Base-by-base conservation (phyloP, 1,139 yeast species). In the Geotrichum cucujoidarum region DNA sequence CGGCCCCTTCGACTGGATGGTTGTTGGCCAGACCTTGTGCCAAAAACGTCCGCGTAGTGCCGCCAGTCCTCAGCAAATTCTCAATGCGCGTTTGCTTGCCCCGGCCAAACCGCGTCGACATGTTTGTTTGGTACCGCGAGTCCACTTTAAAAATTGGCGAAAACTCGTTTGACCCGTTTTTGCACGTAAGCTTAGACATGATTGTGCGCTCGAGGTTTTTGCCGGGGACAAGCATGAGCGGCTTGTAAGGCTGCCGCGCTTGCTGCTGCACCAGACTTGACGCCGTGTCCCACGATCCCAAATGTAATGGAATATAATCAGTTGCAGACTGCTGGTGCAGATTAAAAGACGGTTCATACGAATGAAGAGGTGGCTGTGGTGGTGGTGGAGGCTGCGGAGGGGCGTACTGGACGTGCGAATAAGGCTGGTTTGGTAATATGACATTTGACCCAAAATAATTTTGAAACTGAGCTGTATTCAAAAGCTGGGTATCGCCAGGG, bases 141-240 rank as follows among this genome's bases (percentile, higher is more conserved):
- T 47, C 50, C 5, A 44, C 33, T 29, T 42, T 42, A 13, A 33
- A 31, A 37, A 47, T 42, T 11, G 50, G 50, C 8, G 43, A 37
- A 25, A 33, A 42, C 16, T 47, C 50, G 18, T 47, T 47, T n/a
- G 47, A 47, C 27, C 27, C 30, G 31, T 37, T 25, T 24, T 25
- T 41, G 33, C 49, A 46, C 10, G 31, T 13, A 13, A 46, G 36
- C 13, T 29, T 21, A 18, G 45, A 17, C 33, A 40, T 21, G 16
- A 46, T 31, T 6, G 39, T 14, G 6, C 31, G 25, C 20, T 46
- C 49, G 3, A 46, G 22, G n/a, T n/a, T 40, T 40, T 35, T 41
- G 20, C 37, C 34, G 13, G 36, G 38, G 20, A 45, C 24, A 17
- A 40, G 37, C 13, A 29, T 21, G 4, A 45, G 43, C 20, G 49